These are phyloP conservation scores for Perkinsus olseni DNA, from an alignment of 169 alveolate species.

Conservation along the genomic window DNA sequence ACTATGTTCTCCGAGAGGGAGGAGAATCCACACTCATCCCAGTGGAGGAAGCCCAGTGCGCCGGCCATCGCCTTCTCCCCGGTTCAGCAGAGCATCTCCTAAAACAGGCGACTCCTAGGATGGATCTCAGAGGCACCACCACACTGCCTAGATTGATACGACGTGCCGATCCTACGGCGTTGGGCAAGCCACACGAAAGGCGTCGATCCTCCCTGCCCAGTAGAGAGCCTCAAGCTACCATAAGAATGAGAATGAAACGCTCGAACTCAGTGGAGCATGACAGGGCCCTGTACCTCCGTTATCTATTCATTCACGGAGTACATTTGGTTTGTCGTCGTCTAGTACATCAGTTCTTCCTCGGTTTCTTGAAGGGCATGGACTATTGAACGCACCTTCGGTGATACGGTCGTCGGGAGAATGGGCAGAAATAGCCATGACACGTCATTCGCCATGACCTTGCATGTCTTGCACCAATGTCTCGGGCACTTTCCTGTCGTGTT, in stretches of 20 bases:
- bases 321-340: background rate
- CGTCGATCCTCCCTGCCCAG: background rate
- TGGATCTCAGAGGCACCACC: no score
- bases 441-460: background rate
- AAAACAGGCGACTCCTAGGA: no score
- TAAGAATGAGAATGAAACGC: background rate
- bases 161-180: no score
- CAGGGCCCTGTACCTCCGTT: background rate
- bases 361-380: background rate
- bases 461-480: no score
- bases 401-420: background rate
- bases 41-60: background rate
- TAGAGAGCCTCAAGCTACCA: background rate
- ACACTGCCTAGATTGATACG: no score
- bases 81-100: background rate
- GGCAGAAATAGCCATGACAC: background rate
- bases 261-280: background rate
- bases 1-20: background rate
- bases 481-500: no score
- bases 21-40: background rate
- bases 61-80: background rate
- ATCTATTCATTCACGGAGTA: background rate
- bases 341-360: background rate
- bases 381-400: background rate
- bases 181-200: no score